phyloP scores from a whole-genome alignment of 1,284 basidiomycete species.

The Naganishia cerealis region DNA sequence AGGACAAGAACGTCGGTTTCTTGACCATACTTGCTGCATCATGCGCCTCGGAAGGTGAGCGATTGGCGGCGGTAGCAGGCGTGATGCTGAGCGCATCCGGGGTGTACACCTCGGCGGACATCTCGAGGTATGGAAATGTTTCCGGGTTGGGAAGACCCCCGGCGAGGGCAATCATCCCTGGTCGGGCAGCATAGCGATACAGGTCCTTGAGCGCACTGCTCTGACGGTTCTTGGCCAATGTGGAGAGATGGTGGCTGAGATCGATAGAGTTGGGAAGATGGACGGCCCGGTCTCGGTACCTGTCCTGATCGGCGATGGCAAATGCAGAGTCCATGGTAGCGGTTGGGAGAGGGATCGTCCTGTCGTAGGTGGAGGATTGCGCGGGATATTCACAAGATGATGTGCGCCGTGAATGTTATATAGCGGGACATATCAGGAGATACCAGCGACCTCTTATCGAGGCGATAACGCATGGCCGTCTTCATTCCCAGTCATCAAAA shows the following conservation, averaged over 20 bases:
- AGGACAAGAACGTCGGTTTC: conserved; percentile 61
- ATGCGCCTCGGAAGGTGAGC: conserved; percentile 28
- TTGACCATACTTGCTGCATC: conserved; percentile 40
- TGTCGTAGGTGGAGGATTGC: neutral
- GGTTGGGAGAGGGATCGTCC: conserved; percentile 1
- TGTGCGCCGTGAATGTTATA: neutral
- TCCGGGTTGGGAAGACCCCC: conserved; percentile 54
- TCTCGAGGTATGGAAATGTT: conserved; percentile 46
- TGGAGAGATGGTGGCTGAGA: conserved; percentile 63
- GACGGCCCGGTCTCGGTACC: conserved; percentile 21
- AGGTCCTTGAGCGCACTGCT: conserved; percentile 64
- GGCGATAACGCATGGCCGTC: neutral
- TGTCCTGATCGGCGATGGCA: conserved; percentile 36
- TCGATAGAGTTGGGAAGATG: conserved; percentile 58
- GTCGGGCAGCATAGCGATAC: conserved; percentile 46
- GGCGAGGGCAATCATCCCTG: conserved; percentile 48
- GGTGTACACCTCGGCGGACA: conserved; percentile 31
- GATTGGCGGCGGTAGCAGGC: conserved; percentile 57
- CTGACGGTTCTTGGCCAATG: conserved; percentile 59
- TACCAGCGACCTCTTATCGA: conserved; percentile 1
- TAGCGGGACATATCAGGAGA: neutral
- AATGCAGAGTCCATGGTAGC: conserved; percentile 43
- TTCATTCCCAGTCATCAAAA: neutral
- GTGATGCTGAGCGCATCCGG: conserved; percentile 53
- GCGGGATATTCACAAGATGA: neutral